Percentiles rank a stretch among this genome's conserved stretches.
Conservation (phyloP, 805 yeast species). For the Saccharomycopsis synnaedendra region DNA sequence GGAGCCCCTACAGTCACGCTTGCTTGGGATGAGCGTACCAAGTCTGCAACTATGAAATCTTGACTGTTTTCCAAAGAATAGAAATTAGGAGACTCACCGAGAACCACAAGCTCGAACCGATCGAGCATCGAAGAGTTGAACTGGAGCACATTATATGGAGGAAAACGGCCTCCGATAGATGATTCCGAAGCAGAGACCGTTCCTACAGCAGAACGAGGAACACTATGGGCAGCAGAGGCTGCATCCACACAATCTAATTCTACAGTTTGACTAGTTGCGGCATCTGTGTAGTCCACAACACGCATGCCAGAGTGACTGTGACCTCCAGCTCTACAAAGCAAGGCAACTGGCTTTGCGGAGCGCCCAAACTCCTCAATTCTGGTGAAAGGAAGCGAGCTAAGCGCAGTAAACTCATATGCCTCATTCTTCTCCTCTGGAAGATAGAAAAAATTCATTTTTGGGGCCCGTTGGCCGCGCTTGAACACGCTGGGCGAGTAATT, state of each 20-base stretch:
- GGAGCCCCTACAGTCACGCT: neutral
- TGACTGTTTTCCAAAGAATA: slow-evolving; percentile 13
- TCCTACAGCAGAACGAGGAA: slow-evolving; percentile 40
- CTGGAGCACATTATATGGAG: slow-evolving; percentile 40
- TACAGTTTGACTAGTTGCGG: slow-evolving; percentile 1
- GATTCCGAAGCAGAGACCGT: slow-evolving; percentile 36
- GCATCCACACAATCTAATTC: slow-evolving; percentile 33
- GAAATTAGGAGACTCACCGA: slow-evolving; percentile 25
- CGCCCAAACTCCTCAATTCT: slow-evolving; percentile 11
- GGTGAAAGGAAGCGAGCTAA: slow-evolving; percentile 18
- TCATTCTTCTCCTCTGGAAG: slow-evolving; percentile 11
- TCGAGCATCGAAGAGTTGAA: slow-evolving; percentile 28
- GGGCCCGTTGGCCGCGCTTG: slow-evolving; percentile 11
- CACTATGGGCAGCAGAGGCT: slow-evolving; percentile 24
- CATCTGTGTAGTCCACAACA: slow-evolving; percentile 11
- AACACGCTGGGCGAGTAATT: neutral
- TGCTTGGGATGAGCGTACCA: slow-evolving; percentile 7
- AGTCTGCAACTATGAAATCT: slow-evolving; percentile 19
- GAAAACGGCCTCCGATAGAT: slow-evolving; percentile 36
- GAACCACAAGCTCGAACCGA: slow-evolving; percentile 38
- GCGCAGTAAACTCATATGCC: slow-evolving; percentile 17
- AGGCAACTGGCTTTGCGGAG: slow-evolving; percentile 17
- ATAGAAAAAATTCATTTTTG: slow-evolving; percentile 16
- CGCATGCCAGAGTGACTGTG: neutral
- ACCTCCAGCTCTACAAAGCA: slow-evolving; percentile 17